Evolutionary conservation across 2,329 filamentous ascomycete species (phyloP).

Genomic region (Xylariaceae sp.): DNA sequence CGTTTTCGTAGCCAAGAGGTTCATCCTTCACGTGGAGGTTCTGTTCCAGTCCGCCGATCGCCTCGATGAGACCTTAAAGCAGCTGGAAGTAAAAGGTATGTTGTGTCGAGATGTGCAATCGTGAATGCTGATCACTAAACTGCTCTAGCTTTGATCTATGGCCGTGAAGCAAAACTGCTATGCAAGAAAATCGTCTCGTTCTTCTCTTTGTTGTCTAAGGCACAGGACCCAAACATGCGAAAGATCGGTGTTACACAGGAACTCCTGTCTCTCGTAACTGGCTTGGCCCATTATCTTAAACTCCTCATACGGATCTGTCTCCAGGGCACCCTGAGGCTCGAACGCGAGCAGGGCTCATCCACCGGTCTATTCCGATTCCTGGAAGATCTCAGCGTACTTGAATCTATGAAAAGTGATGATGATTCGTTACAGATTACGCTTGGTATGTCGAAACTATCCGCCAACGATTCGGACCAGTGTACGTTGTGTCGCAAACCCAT

Average conservation of each 20-base stretch:
- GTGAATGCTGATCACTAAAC: constrained; percentile 21
- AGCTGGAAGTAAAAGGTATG: constrained; percentile 69
- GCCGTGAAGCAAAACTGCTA: constrained; percentile 93
- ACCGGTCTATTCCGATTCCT: constrained; percentile 79
- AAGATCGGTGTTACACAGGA: constrained; percentile 97
- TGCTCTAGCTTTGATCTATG: constrained; percentile 71
- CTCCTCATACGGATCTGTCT: constrained; percentile 94
- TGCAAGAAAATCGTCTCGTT: constrained; percentile 99
- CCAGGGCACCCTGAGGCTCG: constrained; percentile 85
- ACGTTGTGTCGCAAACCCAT: constrained; percentile 76
- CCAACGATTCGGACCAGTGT: constrained; percentile 80
- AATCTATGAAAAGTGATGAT: constrained; percentile 67
- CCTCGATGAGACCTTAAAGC: constrained; percentile 67
- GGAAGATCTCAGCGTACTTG: constrained; percentile 77
- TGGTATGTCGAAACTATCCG: constrained; percentile 61
- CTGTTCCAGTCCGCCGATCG: constrained; percentile 84
- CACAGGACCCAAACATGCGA: constrained; percentile 81
- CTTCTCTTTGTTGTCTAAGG: constrained; percentile 90
- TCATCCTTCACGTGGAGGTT: constrained; percentile 93
- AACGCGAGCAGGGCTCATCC: constrained; percentile 71
- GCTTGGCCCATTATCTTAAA: constrained; percentile 94
- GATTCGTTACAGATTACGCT: constrained; percentile 60
- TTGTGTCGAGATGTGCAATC: constrained; percentile 8
- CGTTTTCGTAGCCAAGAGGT: constrained; percentile 88
- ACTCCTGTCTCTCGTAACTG: constrained; percentile 93